Percentiles rank a stretch among this genome's conserved stretches.
Conservation (phyloP, 352 stramenopile genomes). For the Pythium rhizo-oryzae region DNA sequence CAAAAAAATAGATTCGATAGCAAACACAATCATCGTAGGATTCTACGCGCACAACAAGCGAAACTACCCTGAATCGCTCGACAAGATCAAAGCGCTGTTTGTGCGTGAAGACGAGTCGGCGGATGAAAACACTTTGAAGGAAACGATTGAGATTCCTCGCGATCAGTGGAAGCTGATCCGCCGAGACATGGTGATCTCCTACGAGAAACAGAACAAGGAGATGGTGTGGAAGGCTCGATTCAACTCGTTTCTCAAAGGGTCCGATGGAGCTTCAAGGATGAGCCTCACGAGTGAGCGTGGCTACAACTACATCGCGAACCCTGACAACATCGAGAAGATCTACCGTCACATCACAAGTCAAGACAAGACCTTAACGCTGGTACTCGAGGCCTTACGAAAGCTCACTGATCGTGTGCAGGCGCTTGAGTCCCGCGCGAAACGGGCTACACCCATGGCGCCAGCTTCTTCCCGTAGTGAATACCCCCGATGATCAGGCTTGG, state of each 20-base stretch:
- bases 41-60: slow-evolving; percentile 2
- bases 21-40: not conserved
- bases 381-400: too few relatives aligned
- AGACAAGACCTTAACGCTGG: too few relatives aligned
- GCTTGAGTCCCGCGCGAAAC: too few relatives aligned
- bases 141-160: not conserved
- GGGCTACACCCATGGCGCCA: too few relatives aligned
- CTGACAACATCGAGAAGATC: not conserved
- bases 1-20: not conserved
- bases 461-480: too few relatives aligned
- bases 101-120: not conserved
- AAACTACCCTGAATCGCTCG: not conserved
- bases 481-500: too few relatives aligned
- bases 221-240: not conserved
- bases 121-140: not conserved
- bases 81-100: not conserved
- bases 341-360: not conserved
- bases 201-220: not conserved
- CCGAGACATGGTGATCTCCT: not conserved
- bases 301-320: not conserved
- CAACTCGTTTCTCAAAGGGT: not conserved
- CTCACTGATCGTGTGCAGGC: too few relatives aligned
- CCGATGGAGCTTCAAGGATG: not conserved
- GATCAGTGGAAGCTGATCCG: not conserved
- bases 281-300: not conserved